Evolutionary conservation across 2,329 filamentous ascomycete species (phyloP).

Genomic region (Myriosclerotinia scirpicola): DNA sequence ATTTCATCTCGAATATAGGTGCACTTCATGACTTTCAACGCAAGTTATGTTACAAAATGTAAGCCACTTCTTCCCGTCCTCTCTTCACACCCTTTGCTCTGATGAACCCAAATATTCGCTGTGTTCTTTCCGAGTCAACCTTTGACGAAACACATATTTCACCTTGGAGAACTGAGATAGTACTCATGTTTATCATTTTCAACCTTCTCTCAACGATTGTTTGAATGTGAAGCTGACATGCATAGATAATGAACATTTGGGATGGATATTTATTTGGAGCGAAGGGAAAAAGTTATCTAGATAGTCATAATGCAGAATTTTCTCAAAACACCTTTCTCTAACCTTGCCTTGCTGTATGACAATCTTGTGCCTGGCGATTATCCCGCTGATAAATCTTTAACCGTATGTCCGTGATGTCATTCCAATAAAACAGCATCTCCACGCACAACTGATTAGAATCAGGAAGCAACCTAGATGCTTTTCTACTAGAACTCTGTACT

Average conservation of each 20-base stretch:
- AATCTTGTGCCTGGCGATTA: accelerated
- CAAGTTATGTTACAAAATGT: conserved; percentile 24
- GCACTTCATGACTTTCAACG: conserved; percentile 12
- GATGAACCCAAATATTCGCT: conserved; percentile 43
- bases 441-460: no score
- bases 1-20: conserved; percentile 18
- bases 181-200: conserved; percentile 16
- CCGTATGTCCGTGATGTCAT: no score
- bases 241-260: neutral
- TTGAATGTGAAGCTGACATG: neutral
- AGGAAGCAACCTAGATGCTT: no score
- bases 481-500: no score
- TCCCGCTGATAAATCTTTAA: no score
- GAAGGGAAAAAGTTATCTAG: neutral
- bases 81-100: conserved; percentile 31
- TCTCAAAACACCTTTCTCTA: neutral
- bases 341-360: neutral
- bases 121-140: conserved; percentile 41
- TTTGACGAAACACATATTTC: conserved; percentile 43
- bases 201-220: neutral
- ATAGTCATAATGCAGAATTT: neutral
- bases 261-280: neutral
- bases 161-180: conserved; percentile 44
- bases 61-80: neutral
- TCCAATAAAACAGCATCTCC: no score